These are phyloP conservation scores for Styphnolobium japonicum DNA, from an alignment of 306 rosid genomes.

Conservation along the genomic window DNA sequence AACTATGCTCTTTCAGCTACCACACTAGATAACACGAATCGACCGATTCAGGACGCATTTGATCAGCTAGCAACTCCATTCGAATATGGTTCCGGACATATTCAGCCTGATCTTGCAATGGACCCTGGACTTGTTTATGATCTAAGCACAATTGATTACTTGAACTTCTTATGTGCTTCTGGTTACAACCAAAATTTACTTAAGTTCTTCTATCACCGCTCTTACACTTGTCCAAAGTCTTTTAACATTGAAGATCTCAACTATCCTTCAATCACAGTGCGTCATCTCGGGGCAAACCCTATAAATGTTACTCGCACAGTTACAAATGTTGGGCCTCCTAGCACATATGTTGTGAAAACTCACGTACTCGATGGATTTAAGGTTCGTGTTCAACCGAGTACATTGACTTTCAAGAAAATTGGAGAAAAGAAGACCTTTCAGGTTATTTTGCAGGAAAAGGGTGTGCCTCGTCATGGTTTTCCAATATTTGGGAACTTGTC, in stretches of 20 bases:
- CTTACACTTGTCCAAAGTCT: slow-evolving; percentile 34
- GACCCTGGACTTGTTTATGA: slow-evolving; percentile 69
- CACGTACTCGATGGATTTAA: slow-evolving; percentile 28
- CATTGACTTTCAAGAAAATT: slow-evolving; percentile 30
- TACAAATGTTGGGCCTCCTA: slow-evolving; percentile 59
- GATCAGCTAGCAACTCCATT: slow-evolving; percentile 46
- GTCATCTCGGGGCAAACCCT: slow-evolving; percentile 9
- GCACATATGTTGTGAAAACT: slow-evolving; percentile 42
- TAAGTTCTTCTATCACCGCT: not conserved
- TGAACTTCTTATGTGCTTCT: slow-evolving; percentile 63
- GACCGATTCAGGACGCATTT: slow-evolving; percentile 31
- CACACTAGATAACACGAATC: slow-evolving; percentile 29
- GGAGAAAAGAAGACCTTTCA: slow-evolving; percentile 57
- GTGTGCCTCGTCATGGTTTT: slow-evolving; percentile 4
- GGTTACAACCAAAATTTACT: slow-evolving; percentile 26
- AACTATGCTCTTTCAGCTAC: slow-evolving; percentile 33
- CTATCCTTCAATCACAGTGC: slow-evolving; percentile 60
- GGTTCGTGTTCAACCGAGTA: slow-evolving; percentile 42
- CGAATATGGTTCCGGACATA: slow-evolving; percentile 61
- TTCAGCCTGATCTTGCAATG: slow-evolving; percentile 54
- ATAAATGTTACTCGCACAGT: slow-evolving; percentile 45
- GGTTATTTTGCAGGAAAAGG: slow-evolving; percentile 27
- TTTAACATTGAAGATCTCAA: slow-evolving; percentile 46
- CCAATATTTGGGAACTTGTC: slow-evolving; percentile 29
- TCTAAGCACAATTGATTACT: slow-evolving; percentile 39